Evolutionary conservation across 176 grass and related monocot species (phyloP), one percentile per base, ranked within the genome.

Genomic region (Aechmea fasciata): DNA sequence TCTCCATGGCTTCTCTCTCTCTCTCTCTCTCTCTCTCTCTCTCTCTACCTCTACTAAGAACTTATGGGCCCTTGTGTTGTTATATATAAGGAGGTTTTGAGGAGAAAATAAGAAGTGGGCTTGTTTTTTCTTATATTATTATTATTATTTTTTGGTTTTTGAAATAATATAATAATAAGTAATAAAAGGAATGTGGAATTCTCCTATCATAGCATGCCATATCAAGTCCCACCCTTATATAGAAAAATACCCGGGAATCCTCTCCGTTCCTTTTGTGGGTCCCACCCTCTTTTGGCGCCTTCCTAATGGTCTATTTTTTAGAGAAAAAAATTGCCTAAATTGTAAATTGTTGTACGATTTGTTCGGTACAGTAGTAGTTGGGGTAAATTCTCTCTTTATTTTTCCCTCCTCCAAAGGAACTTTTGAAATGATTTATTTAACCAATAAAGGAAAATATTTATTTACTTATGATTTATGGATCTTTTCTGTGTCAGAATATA

Each of bases 131-230:
- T 41, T 41, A 7, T 41, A 0, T 33, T 3, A 29, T 57, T 18
- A n/a, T n/a, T n/a, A n/a, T n/a, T n/a, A n/a, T 59, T 19, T 2
- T 20, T 19, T 61, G 9, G 15, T 22, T 61, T 61, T 67, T 48
- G 65, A 67, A 67, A 67, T 67, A 47, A 61, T 15, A 10, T 23
- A 23, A 61, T 15, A 61, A 22, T n/a, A 63, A 63, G 57, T 20
- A 48, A 47, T 66, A 67, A 10, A 67, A 49, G 65, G 65, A 67
- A 67, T 48, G 65, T 49, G 8, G 33, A 67, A 47, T 67, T 67
- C 25, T 14, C 14, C 3, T 17, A 49, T 49, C 15, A n/a, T n/a
- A 67, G 33, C 65, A 49, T 48, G 29, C 65, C 65, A 67, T 61
- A 61, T 41, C 33, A 41, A 63, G 23, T 63, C 57, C 18, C 14